phyloP scores from a whole-genome alignment of 441 rosid genomes.

The Gossypium schwendimanii region DNA sequence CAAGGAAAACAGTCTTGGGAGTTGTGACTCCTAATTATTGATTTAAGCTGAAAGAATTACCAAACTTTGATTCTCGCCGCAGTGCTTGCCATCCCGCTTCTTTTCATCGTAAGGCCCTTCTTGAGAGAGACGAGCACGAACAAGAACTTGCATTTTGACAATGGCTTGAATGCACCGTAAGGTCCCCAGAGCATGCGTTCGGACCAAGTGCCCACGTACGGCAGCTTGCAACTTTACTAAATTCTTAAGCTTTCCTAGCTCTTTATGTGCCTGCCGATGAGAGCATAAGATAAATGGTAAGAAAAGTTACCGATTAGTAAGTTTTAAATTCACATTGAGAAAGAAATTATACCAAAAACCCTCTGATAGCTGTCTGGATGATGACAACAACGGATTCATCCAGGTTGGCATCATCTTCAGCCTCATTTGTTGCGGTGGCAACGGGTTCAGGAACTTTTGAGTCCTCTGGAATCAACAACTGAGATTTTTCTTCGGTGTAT shows the following conservation, averaged over 20 bases:
- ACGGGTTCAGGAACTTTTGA: background rate
- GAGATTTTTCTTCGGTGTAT: constrained; percentile 5
- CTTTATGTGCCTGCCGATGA: constrained; percentile 50
- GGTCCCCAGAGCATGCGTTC: constrained; percentile 79
- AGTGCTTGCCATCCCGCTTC: background rate
- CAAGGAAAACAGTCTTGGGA: background rate
- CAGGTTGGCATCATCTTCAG: background rate
- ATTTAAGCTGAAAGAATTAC: constrained; percentile 1
- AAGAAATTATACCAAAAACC: constrained; percentile 7
- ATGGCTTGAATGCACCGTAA: constrained; percentile 80
- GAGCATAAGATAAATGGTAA: constrained; percentile 12
- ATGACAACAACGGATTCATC: constrained; percentile 13
- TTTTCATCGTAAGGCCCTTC: constrained; percentile 19
- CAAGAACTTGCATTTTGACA: constrained; percentile 78
- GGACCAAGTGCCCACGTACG: constrained; percentile 80
- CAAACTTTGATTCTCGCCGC: constrained; percentile 2
- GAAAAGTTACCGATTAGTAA: background rate
- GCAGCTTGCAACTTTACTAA: constrained; percentile 86
- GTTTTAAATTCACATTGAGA: background rate
- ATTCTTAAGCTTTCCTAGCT: constrained; percentile 57
- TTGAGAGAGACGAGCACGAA: constrained; percentile 49
- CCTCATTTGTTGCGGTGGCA: background rate
- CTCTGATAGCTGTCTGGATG: constrained; percentile 20
- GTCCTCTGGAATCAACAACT: background rate
- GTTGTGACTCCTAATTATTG: background rate